These are phyloP conservation scores for Coleophoma eucalyptorum DNA, from an alignment of 2,329 filamentous ascomycete genomes.

Conservation along the genomic window DNA sequence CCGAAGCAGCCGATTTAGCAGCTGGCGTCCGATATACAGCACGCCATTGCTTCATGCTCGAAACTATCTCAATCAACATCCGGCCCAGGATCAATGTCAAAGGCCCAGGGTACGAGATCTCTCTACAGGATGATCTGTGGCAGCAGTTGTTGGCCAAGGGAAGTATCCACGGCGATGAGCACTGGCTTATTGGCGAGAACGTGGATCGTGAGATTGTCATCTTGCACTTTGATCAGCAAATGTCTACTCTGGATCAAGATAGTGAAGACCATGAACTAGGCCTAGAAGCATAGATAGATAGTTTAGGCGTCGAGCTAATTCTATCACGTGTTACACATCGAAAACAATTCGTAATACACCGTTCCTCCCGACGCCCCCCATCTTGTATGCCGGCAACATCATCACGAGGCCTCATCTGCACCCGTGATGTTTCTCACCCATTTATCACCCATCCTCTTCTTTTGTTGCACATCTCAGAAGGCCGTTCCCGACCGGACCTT, in stretches of 20 bases:
- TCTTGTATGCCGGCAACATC: not conserved
- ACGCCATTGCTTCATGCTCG: conserved; percentile 42
- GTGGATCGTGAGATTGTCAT: conserved; percentile 45
- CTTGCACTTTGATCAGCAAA: conserved; percentile 38
- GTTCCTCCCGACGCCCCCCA: not conserved
- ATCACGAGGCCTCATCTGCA: not conserved
- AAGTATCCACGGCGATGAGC: conserved; percentile 53
- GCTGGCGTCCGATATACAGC: conserved; percentile 43
- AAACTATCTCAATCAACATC: conserved; percentile 40
- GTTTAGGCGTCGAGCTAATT: not conserved
- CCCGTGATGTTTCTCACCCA: no score
- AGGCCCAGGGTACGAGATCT: conserved; percentile 30
- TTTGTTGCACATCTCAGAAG: not conserved
- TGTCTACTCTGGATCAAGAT: not conserved
- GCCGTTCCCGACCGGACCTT: not conserved
- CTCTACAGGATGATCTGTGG: conserved; percentile 41
- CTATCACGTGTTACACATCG: not conserved
- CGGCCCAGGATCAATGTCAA: conserved; percentile 30
- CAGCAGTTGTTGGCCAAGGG: conserved; percentile 46
- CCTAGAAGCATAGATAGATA: no score
- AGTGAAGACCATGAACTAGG: no score
- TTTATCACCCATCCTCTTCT: not conserved
- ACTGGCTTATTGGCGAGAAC: conserved; percentile 60
- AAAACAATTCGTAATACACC: not conserved
- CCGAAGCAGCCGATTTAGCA: conserved; percentile 31